Evolutionary conservation across 2,329 filamentous ascomycete species (phyloP), one percentile per base, ranked within the genome.

Genomic region (Claviceps humidiphila): DNA sequence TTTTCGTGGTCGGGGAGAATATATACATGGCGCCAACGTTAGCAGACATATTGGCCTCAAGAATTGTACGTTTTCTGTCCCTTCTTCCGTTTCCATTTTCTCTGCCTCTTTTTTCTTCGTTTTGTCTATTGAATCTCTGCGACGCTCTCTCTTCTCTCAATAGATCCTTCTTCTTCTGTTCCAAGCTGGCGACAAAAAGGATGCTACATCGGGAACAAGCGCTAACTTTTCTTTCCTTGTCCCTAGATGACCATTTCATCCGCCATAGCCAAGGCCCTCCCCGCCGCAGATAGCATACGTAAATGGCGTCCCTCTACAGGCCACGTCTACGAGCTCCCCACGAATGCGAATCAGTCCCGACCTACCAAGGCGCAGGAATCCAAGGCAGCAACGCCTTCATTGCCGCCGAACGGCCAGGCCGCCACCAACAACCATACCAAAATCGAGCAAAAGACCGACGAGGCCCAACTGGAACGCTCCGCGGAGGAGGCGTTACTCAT

Each of bases 1-100:
- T 84, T 61, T 85, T 82, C 60, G 73, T 85, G 2, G 74, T 82
- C 1, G 81, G 80, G 0, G 78, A 82, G 57, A 81, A 84, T 51
- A 77, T 85, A 3, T 85, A 84, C 61, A 80, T 81, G 74, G 81
- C 82, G 8, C 81, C 82, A 2, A 76, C 74, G 1, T 59, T 84
- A 24, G 75, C 73, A 2, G 80, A 84, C 59, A 73, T 84, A 8
- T 61, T 85, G 13, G 75, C 74, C 47, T 76, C 76, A 49, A 69
- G 80, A 58, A 74, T 84, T 58, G 80, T 83, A 64, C 46, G 72
- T 56, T 42, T 41, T 14, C 20, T 13, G 5, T 41, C 42, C 17
- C n/a, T 34, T 14, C 24, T n/a, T 14, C 7, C 16, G 14, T 26
- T n/a, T 30, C 24, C 11, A 6, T 17, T 24, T 17, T n/a, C 5